Evolutionary conservation across 306 rosid genomes (phyloP).

Genomic region (Vigna mungo): DNA sequence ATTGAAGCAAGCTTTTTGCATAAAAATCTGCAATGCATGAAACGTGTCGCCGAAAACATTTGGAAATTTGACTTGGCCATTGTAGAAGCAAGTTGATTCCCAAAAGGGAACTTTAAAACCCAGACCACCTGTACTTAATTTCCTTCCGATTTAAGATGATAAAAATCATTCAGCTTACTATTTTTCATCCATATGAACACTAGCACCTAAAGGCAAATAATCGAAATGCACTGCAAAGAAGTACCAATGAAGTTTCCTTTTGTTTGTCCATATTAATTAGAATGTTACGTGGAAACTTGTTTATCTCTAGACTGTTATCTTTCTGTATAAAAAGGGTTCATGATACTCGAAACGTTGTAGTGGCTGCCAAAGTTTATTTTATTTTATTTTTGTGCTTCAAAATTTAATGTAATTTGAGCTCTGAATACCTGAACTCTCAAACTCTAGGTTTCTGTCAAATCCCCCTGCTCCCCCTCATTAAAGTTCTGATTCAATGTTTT

Average conservation of each 20-base stretch:
- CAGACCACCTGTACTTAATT: not conserved
- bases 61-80: conserved; percentile 51
- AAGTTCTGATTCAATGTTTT: conserved; percentile 54
- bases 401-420: conserved; percentile 6
- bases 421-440: conserved; percentile 18
- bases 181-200: not conserved
- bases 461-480: not conserved
- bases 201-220: conserved; percentile 3
- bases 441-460: not conserved
- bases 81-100: conserved; percentile 45
- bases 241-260: conserved; percentile 8
- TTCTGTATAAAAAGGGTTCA: conserved; percentile 42
- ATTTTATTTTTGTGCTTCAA: not conserved
- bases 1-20: conserved; percentile 52
- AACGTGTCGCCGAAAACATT: conserved; percentile 50
- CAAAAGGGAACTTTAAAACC: conserved; percentile 14
- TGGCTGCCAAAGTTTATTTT: conserved; percentile 31
- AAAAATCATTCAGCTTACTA: not conserved
- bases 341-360: conserved; percentile 22
- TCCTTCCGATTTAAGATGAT: conserved; percentile 26
- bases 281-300: conserved; percentile 14
- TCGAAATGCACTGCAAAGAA: conserved; percentile 8
- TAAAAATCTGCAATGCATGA: conserved; percentile 51
- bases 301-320: conserved; percentile 11
- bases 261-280: not conserved